Conservation (phyloP, 1,284 basidiomycete genomes). For the Puccinia triticina region DNA sequence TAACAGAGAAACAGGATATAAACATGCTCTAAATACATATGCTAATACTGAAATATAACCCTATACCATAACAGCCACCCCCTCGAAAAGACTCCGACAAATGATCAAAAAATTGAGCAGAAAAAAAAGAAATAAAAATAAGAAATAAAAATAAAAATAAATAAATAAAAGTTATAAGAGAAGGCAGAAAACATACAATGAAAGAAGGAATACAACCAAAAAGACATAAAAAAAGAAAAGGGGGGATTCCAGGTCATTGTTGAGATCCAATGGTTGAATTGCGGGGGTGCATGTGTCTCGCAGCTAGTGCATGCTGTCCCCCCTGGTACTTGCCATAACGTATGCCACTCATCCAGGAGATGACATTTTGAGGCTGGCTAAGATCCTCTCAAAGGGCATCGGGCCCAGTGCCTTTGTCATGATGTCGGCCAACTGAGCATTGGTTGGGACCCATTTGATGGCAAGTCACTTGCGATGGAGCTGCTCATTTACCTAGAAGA, state of each 20-base stretch:
- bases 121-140: background rate
- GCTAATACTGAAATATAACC: too few relatives aligned
- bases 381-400: background rate
- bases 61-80: conserved; percentile 12
- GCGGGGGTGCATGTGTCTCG: conserved; percentile 3
- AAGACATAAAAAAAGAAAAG: background rate
- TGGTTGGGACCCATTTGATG: conserved; percentile 19
- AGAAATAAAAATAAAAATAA: too few relatives aligned
- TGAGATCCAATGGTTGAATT: background rate
- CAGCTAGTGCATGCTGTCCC: conserved; percentile 6
- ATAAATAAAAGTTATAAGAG: too few relatives aligned
- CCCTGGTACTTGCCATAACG: conserved; percentile 8
- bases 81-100: conserved; percentile 1
- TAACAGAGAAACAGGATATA: too few relatives aligned
- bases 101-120: background rate
- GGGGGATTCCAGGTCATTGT: background rate
- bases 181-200: too few relatives aligned
- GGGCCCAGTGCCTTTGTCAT: conserved; percentile 22
- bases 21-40: background rate
- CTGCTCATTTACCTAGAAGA: conserved; percentile 3
- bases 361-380: conserved; percentile 4
- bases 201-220: background rate
- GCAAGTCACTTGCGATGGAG: background rate
- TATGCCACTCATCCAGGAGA: background rate
- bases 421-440: background rate